phyloP scores from a whole-genome alignment of 148 eudicot species.

The Selenicereus undatus region DNA sequence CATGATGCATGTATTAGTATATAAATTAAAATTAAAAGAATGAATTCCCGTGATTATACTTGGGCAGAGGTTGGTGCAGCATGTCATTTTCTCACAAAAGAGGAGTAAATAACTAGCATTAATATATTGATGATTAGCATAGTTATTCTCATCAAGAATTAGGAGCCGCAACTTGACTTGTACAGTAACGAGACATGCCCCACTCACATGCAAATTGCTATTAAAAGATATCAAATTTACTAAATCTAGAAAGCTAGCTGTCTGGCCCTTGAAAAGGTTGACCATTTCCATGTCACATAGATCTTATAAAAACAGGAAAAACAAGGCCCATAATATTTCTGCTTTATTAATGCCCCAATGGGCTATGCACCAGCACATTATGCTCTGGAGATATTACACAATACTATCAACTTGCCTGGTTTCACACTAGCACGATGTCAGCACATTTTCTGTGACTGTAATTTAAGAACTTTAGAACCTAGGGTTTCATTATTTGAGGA shows the following conservation, averaged over 20 bases:
- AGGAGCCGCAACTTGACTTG: background rate
- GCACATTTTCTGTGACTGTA: background rate
- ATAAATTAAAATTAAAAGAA: too few relatives aligned
- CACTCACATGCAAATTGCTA: background rate
- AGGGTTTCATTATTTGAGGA: background rate
- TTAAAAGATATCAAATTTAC: background rate
- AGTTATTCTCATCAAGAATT: background rate
- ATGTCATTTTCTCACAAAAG: too few relatives aligned
- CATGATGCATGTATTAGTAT: too few relatives aligned
- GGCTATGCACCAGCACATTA: background rate
- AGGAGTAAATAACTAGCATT: too few relatives aligned
- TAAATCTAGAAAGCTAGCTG: background rate
- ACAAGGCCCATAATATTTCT: background rate
- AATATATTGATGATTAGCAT: too few relatives aligned
- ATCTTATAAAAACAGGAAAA: too few relatives aligned
- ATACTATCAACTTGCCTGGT: background rate
- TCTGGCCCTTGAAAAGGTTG: background rate
- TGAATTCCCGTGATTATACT: too few relatives aligned
- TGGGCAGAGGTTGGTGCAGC: too few relatives aligned
- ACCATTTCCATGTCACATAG: background rate
- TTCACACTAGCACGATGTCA: background rate
- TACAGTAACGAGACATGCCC: background rate
- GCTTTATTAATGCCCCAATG: background rate
- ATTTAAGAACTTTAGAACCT: background rate
- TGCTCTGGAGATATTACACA: background rate